These are phyloP conservation scores for Thermomucor indicae-seudaticae DNA, from an alignment of 371 early-diverging fungal species.

Conservation along the genomic window DNA sequence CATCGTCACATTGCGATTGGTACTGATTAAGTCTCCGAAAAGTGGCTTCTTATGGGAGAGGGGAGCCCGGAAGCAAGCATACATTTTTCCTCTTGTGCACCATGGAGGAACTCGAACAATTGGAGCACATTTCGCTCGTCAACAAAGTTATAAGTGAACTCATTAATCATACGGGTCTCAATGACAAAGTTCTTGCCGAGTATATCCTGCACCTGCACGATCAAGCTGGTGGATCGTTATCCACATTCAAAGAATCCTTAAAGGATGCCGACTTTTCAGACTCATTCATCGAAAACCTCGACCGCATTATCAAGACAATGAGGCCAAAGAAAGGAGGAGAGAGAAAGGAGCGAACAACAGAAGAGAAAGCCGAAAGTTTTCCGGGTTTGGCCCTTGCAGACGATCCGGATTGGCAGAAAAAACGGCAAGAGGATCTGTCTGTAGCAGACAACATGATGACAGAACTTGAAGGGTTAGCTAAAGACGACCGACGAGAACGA, in stretches of 20 bases:
- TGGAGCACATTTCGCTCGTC: conserved; percentile 90
- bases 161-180: conserved; percentile 87
- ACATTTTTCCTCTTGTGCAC: too few relatives aligned
- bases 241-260: conserved; percentile 70
- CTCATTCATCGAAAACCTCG: conserved; percentile 77
- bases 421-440: conserved; percentile 38
- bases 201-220: conserved; percentile 76
- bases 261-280: conserved; percentile 83
- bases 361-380: conserved; percentile 58
- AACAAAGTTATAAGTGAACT: conserved; percentile 89
- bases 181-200: conserved; percentile 83
- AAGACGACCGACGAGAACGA: conserved; percentile 8
- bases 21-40: too few relatives aligned
- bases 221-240: conserved; percentile 50
- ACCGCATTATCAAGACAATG: conserved; percentile 87
- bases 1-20: too few relatives aligned
- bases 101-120: conserved; percentile 71
- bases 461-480: conserved; percentile 50
- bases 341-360: conserved; percentile 14
- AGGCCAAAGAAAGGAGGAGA: conserved; percentile 60
- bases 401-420: conserved; percentile 47
- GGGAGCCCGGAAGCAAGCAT: too few relatives aligned
- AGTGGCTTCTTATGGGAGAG: too few relatives aligned
- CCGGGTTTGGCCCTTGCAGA: conserved; percentile 84
- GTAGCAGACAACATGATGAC: conserved; percentile 54